Percentiles rank a stretch among this genome's conserved stretches.
phyloP scores from a whole-genome alignment of 768 basidiomycete species.

The Boletales sp. region DNA sequence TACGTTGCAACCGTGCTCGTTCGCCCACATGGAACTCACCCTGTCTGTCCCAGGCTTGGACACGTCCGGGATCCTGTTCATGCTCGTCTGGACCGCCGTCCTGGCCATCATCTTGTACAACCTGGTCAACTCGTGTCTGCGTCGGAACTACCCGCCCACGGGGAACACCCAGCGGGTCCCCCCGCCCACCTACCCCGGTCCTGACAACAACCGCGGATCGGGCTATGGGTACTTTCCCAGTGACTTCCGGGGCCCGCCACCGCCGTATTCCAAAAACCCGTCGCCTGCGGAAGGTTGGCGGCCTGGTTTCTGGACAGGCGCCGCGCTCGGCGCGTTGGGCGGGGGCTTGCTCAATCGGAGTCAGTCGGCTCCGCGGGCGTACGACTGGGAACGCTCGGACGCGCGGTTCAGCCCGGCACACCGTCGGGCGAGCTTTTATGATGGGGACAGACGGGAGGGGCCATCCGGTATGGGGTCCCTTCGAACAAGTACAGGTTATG shows the following conservation, averaged over 20 bases:
- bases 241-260: conserved; percentile 45
- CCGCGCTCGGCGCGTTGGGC: conserved; percentile 68
- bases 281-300: conserved; percentile 39
- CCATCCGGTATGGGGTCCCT: conserved; percentile 66
- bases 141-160: conserved; percentile 26
- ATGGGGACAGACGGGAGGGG: conserved; percentile 63
- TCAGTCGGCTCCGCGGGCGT: conserved; percentile 31
- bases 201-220: conserved; percentile 9
- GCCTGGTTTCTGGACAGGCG: conserved; percentile 87
- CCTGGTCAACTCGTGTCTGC: conserved; percentile 54
- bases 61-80: conserved; percentile 48
- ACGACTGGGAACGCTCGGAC: conserved; percentile 59
- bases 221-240: conserved; percentile 54
- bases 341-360: conserved; percentile 50
- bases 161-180: conserved; percentile 27
- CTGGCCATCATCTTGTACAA: conserved; percentile 54
- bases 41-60: conserved; percentile 39
- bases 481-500: conserved; percentile 76
- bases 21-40: background rate
- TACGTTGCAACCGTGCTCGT: conserved; percentile 4
- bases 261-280: conserved; percentile 52
- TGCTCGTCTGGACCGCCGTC: conserved; percentile 52
- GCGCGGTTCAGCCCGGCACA: conserved; percentile 27
- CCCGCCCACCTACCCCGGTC: conserved; percentile 32
- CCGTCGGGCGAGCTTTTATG: conserved; percentile 22